These are phyloP conservation scores for Metschnikowia vanudenii DNA, from an alignment of 805 yeast genomes.

Conservation along the genomic window DNA sequence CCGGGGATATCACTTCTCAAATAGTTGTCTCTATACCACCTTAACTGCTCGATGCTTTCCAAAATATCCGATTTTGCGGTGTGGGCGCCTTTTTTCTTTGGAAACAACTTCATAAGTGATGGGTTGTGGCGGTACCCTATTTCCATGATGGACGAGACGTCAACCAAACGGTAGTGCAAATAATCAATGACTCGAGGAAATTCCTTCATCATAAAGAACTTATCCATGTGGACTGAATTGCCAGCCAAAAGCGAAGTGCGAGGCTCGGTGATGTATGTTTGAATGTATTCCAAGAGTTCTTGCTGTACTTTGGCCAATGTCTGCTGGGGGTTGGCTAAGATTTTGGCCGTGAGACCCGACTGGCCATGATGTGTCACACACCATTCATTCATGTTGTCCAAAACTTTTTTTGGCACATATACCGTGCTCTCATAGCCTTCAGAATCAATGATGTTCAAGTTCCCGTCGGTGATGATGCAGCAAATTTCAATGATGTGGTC, in stretches of 20 bases:
- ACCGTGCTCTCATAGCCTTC: conserved; percentile 80
- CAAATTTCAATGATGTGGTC: conserved; percentile 91
- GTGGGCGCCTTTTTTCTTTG: conserved; percentile 67
- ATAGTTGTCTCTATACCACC: conserved; percentile 72
- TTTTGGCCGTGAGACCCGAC: conserved; percentile 74
- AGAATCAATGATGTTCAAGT: conserved; percentile 66
- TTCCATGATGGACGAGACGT: conserved; percentile 86
- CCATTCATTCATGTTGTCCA: conserved; percentile 86
- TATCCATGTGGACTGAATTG: conserved; percentile 88
- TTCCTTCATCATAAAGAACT: conserved; percentile 77
- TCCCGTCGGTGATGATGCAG: conserved; percentile 83
- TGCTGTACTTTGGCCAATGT: conserved; percentile 60
- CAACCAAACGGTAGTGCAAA: conserved; percentile 75
- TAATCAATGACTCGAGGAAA: conserved; percentile 71
- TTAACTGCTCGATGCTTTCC: conserved; percentile 82
- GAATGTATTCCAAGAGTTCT: conserved; percentile 63
- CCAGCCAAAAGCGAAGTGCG: conserved; percentile 80
- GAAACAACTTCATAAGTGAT: conserved; percentile 51
- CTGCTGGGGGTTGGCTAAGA: conserved; percentile 51
- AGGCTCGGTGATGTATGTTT: conserved; percentile 49
- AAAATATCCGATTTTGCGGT: conserved; percentile 87
- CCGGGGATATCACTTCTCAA: conserved; percentile 32
- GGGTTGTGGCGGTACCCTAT: conserved; percentile 77
- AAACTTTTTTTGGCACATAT: conserved; percentile 56
- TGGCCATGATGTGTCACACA: conserved; percentile 77